phyloP scores from a whole-genome alignment of 1,284 basidiomycete genomes.

The Papiliotrema nemorosa region DNA sequence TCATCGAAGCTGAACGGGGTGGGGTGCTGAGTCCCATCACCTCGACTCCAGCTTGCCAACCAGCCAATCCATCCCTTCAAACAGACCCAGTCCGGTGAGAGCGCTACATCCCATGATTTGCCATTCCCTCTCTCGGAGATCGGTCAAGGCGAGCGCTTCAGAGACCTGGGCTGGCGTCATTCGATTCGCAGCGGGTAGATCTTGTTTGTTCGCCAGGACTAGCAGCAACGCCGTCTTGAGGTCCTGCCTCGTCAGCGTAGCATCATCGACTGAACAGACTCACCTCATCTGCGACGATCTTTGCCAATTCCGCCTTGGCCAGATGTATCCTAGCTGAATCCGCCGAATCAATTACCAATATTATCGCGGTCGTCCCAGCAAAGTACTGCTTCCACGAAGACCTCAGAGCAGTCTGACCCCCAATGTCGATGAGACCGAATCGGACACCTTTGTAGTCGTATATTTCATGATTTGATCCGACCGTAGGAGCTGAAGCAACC shows the following conservation, averaged over 20 bases:
- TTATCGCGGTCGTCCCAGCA: slow-evolving; percentile 50
- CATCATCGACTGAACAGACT: slow-evolving; percentile 7
- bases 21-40: no score
- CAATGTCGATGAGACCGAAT: slow-evolving; percentile 53
- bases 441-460: slow-evolving; percentile 54
- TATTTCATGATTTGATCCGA: slow-evolving; percentile 50
- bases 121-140: slow-evolving; percentile 53
- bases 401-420: slow-evolving; percentile 52
- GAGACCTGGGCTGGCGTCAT: slow-evolving; percentile 53
- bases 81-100: slow-evolving; percentile 46
- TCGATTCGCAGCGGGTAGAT: slow-evolving; percentile 45
- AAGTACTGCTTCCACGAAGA: slow-evolving; percentile 51
- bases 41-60: slow-evolving; percentile 37
- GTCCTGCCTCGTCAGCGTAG: slow-evolving; percentile 23
- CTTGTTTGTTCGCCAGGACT: slow-evolving; percentile 55
- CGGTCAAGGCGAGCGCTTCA: slow-evolving; percentile 51
- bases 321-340: slow-evolving; percentile 50
- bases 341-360: slow-evolving; percentile 54
- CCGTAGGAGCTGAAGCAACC: slow-evolving; percentile 54
- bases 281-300: slow-evolving; percentile 44
- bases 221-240: slow-evolving; percentile 49
- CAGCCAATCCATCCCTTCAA: slow-evolving; percentile 50
- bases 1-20: no score
- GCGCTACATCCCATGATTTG: slow-evolving; percentile 55
- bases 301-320: slow-evolving; percentile 52